Percentiles rank a stretch among this genome's conserved stretches.
Conservation (phyloP, 2,329 filamentous ascomycete genomes). For the Zasmidium citrigriseum region DNA sequence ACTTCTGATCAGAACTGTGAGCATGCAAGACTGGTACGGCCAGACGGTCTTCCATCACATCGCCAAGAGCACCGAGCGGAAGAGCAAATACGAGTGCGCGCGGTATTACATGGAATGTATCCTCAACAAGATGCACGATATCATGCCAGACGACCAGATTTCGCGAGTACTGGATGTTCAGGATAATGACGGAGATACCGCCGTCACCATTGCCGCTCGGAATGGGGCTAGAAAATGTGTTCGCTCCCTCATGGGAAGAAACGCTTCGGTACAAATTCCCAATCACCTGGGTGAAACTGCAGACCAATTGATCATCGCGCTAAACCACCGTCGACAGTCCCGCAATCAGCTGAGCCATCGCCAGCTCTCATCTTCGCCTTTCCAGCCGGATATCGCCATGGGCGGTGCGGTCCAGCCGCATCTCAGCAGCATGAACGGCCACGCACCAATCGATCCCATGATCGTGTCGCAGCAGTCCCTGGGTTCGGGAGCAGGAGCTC, state of each 20-base stretch:
- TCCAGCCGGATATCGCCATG: slow-evolving; percentile 33
- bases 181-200: slow-evolving; percentile 87
- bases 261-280: slow-evolving; percentile 77
- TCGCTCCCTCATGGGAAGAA: slow-evolving; percentile 69
- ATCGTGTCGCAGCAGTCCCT: slow-evolving; percentile 22
- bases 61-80: slow-evolving; percentile 80
- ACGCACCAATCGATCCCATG: slow-evolving; percentile 28
- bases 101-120: slow-evolving; percentile 93
- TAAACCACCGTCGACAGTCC: slow-evolving; percentile 69
- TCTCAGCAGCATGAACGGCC: slow-evolving; percentile 17
- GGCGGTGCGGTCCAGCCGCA: slow-evolving; percentile 31
- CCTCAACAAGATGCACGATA: slow-evolving; percentile 80
- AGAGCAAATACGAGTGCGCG: slow-evolving; percentile 84
- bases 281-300: slow-evolving; percentile 82
- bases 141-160: slow-evolving; percentile 72
- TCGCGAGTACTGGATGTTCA: slow-evolving; percentile 78
- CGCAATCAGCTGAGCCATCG: slow-evolving; percentile 51
- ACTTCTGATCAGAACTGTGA: slow-evolving; percentile 79
- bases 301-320: slow-evolving; percentile 75
- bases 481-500: slow-evolving; percentile 7
- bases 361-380: slow-evolving; percentile 72
- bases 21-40: slow-evolving; percentile 74
- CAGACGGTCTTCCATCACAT: slow-evolving; percentile 94
- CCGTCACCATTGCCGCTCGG: slow-evolving; percentile 81
- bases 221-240: slow-evolving; percentile 80